Base-by-base conservation (phyloP, 768 basidiomycete species). In the Boletus pseudo-olivaceus region DNA sequence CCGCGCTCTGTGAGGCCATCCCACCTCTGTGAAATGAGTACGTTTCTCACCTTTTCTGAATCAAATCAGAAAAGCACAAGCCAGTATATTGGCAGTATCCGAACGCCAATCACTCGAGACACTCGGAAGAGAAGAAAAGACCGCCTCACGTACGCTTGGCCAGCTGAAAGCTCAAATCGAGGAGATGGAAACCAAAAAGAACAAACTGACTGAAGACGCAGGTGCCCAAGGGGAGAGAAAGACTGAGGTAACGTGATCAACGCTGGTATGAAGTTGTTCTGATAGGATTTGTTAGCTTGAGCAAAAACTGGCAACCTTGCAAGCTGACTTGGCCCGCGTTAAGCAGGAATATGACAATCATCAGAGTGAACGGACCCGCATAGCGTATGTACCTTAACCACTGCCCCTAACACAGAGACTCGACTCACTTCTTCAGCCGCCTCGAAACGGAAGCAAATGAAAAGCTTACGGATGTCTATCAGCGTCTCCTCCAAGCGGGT, bases 361-460 rank as follows among this genome's bases (percentile, higher is more conserved):
- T 41, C 87, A 90, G 60, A 85, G 90, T 4, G 96, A 98, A 73
- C 79, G 87, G 47, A 81, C 80, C 1, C 82, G 86, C 55, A 87
- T 96, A 60, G 77, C 78, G 94, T 95, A 63, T 37, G 63, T 43
- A 30, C 11, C 47, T 3, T 48, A 41, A 5, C 11, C 0, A 5
- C 14, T 19, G 15, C 45, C 10, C 27, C 47, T n/a, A 6, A 20
- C 5, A 5, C 6, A 32, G 27, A 33, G 42, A 12, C 41, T 41
- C 26, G 19, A 26, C 14, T 41, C 12, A 39, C 33, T 27, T 23
- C 41, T 46, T 34, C 59, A 98, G 94, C 43, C 90, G 92, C 74
- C 81, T 93, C 12, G 94, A 97, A 69, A 82, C 84, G 0, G 95
- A 99, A 63, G 82, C 88, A 26, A 95, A 96, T 66, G 96, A 96